phyloP scores from a whole-genome alignment of 2,329 filamentous ascomycete species.

The Lecanicillium sp. region DNA sequence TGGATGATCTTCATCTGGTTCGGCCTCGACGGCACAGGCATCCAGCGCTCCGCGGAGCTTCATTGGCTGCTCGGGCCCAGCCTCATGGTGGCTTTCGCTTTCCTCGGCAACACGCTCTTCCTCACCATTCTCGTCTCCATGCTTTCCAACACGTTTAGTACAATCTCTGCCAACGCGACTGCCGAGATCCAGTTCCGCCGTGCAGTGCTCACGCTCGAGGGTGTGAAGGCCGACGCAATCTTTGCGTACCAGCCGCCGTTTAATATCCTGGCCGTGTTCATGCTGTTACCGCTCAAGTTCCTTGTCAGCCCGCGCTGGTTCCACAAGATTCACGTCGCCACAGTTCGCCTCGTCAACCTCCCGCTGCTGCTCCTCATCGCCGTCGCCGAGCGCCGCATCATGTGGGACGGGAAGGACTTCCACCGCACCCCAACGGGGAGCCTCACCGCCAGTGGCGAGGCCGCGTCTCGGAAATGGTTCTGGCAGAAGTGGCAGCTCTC shows the following conservation, averaged over 20 bases:
- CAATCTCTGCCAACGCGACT: conserved; percentile 67
- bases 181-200: conserved; percentile 81
- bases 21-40: conserved; percentile 67
- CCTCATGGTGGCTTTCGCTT: conserved; percentile 78
- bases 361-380: conserved; percentile 68
- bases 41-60: conserved; percentile 59
- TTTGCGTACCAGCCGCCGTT: conserved; percentile 80
- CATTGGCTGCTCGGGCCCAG: conserved; percentile 73
- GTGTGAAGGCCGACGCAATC: conserved; percentile 77
- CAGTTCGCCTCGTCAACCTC: conserved; percentile 67
- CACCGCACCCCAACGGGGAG: conserved; percentile 19
- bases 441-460: conserved; percentile 17
- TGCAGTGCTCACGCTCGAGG: conserved; percentile 76
- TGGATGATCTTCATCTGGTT: conserved; percentile 97
- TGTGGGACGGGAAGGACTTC: conserved; percentile 43
- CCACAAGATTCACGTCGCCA: conserved; percentile 80
- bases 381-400: conserved; percentile 60
- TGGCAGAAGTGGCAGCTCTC: conserved; percentile 65
- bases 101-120: conserved; percentile 81
- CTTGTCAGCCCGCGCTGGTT: conserved; percentile 78
- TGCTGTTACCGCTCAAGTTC: conserved; percentile 72
- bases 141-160: conserved; percentile 77
- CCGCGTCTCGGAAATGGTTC: conserved; percentile 39
- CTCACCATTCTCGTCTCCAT: conserved; percentile 86
- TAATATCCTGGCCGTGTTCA: conserved; percentile 69